Conservation (phyloP, 2,329 filamentous ascomycete genomes). For the Talaromyces sp. region DNA sequence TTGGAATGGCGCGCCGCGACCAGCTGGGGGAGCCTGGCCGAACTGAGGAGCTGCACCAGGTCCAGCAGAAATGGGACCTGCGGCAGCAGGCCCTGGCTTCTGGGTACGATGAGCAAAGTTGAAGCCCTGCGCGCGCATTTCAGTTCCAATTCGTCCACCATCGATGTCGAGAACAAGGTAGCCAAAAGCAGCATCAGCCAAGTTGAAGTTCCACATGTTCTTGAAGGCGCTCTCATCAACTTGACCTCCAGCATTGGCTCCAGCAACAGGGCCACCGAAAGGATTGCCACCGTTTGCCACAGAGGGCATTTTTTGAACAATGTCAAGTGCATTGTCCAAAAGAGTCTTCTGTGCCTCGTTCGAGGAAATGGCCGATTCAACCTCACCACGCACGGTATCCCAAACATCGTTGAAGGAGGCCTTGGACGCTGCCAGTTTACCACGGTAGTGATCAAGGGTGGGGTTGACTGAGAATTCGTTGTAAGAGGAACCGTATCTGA, state of each 20-base stretch:
- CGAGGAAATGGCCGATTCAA: conserved; percentile 86
- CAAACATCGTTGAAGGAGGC: conserved; percentile 99
- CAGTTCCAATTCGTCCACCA: conserved; percentile 89
- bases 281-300: conserved; percentile 94
- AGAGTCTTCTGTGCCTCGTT: conserved; percentile 93
- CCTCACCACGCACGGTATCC: conserved; percentile 96
- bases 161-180: conserved; percentile 94
- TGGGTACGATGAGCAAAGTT: conserved; percentile 95
- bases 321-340: conserved; percentile 80
- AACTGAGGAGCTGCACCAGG: conserved; percentile 33
- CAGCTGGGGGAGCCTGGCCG: conserved; percentile 35
- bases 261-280: conserved; percentile 79
- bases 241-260: conserved; percentile 68
- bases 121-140: conserved; percentile 98
- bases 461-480: conserved; percentile 99
- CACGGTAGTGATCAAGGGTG: conserved; percentile 94
- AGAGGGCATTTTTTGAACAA: conserved; percentile 97
- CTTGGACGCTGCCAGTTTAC: conserved; percentile 95
- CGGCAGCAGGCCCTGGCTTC: conserved; percentile 57
- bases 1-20: conserved; percentile 22
- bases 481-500: conserved; percentile 98
- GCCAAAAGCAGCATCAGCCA: conserved; percentile 95
- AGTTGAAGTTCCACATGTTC: conserved; percentile 99
- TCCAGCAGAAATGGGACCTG: conserved; percentile 18
- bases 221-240: conserved; percentile 99